Evolutionary conservation across 140 eudicot genomes (phyloP).

Genomic region (Erigeron philadelphicus): DNA sequence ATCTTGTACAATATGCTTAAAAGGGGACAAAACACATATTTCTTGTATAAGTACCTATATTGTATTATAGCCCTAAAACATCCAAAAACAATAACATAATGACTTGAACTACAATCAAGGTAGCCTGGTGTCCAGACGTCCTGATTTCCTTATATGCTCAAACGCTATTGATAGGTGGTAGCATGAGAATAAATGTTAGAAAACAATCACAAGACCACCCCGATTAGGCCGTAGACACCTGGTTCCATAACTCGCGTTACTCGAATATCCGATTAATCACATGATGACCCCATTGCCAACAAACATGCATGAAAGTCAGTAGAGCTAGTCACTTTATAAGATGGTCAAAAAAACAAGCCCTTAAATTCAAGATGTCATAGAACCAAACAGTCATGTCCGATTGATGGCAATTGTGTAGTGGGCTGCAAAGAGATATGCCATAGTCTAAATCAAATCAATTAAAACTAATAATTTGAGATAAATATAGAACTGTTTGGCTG

Average conservation of each 20-base stretch:
- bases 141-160: too few relatives aligned
- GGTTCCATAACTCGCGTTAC: too few relatives aligned
- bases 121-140: too few relatives aligned
- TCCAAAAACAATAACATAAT: neutral
- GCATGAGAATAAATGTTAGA: too few relatives aligned
- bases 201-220: too few relatives aligned
- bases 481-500: conserved; percentile 22
- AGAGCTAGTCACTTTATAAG: neutral
- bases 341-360: conserved; percentile 28
- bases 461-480: conserved; percentile 2
- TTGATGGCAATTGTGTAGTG: conserved; percentile 20
- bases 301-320: conserved; percentile 17
- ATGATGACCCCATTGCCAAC: conserved; percentile 12
- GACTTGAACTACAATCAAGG: neutral
- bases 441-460: conserved; percentile 36
- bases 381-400: conserved; percentile 38
- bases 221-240: too few relatives aligned
- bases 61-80: neutral
- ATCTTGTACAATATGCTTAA: conserved; percentile 7
- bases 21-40: neutral
- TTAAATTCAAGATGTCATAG: conserved; percentile 26
- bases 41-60: neutral
- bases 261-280: too few relatives aligned
- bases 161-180: too few relatives aligned
- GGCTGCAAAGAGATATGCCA: conserved; percentile 42